Evolutionary conservation across 495 filamentous ascomycete species (phyloP).

Genomic region (Neurospora sp.): DNA sequence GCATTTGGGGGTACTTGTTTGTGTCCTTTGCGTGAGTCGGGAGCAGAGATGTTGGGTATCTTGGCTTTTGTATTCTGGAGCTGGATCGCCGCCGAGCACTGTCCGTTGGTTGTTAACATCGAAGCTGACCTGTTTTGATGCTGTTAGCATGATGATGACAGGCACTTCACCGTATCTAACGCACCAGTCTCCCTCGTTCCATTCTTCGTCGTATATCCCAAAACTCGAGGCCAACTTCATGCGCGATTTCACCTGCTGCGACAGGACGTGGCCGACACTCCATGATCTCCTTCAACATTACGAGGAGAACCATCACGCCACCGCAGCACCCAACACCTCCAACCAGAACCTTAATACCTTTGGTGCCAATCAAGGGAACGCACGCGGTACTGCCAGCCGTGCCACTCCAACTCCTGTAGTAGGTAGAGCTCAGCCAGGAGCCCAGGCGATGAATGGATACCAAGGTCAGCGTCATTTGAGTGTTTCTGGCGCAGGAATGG

Average conservation of each 20-base stretch:
- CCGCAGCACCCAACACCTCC: slow-evolving; percentile 18
- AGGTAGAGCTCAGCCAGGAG: slow-evolving; percentile 11
- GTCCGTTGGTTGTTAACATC: slow-evolving; percentile 4
- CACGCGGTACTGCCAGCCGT: slow-evolving; percentile 14
- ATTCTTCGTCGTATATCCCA: slow-evolving; percentile 94
- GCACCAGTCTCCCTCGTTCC: slow-evolving; percentile 88
- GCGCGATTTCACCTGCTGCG: slow-evolving; percentile 92
- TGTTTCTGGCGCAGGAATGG: slow-evolving; percentile 18
- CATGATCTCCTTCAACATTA: slow-evolving; percentile 96
- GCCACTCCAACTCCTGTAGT: slow-evolving; percentile 15
- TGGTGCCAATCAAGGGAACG: slow-evolving; percentile 8
- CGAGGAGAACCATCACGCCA: slow-evolving; percentile 73
- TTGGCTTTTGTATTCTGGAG: neutral
- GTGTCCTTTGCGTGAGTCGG: neutral
- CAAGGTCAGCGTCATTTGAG: slow-evolving; percentile 27
- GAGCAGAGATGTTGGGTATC: slow-evolving; percentile 4
- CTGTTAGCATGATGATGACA: slow-evolving; percentile 79
- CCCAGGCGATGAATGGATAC: slow-evolving; percentile 26
- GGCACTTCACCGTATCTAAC: slow-evolving; percentile 80
- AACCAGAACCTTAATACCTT: slow-evolving; percentile 15
- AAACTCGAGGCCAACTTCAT: slow-evolving; percentile 97
- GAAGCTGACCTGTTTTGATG: slow-evolving; percentile 15
- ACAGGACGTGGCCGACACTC: slow-evolving; percentile 71
- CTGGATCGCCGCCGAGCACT: neutral
- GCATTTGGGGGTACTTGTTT: slow-evolving; percentile 1